These are phyloP conservation scores for Lophiotrema nucula DNA, from an alignment of 495 filamentous ascomycete genomes.

Conservation along the genomic window DNA sequence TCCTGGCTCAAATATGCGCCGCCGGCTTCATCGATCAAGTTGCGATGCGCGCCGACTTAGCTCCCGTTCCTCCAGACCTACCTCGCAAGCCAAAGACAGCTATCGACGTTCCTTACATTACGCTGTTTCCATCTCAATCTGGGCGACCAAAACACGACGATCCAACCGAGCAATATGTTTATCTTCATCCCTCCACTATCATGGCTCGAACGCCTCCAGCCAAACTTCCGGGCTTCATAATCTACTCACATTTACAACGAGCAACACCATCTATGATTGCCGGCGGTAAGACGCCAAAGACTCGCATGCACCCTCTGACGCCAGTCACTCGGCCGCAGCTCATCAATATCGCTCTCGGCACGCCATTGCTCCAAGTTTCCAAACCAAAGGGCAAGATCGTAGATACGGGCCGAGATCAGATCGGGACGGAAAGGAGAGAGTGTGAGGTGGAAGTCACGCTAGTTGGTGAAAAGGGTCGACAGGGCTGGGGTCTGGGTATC, in stretches of 20 bases:
- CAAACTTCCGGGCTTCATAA: constrained; percentile 79
- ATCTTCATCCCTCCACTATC: constrained; percentile 79
- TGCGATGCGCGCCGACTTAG: constrained; percentile 86
- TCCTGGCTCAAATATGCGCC: constrained; percentile 85
- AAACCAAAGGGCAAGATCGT: constrained; percentile 86
- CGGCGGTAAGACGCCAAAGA: constrained; percentile 62
- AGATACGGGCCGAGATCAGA: constrained; percentile 45
- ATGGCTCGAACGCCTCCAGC: constrained; percentile 67
- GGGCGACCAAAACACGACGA: constrained; percentile 31
- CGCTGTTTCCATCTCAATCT: constrained; percentile 69
- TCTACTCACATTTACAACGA: constrained; percentile 82
- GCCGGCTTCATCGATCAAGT: constrained; percentile 95
- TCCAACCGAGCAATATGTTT: constrained; percentile 60
- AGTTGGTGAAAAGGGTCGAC: constrained; percentile 60
- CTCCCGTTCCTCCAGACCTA: constrained; percentile 69
- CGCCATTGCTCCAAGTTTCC: constrained; percentile 77
- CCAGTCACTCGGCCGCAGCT: constrained; percentile 72
- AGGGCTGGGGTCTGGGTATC: constrained; percentile 82
- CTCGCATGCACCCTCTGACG: constrained; percentile 85
- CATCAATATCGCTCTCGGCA: constrained; percentile 77
- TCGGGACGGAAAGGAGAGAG: constrained; percentile 58
- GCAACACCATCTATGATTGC: constrained; percentile 52
- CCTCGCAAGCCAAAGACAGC: constrained; percentile 71
- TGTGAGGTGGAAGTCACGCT: constrained; percentile 79
- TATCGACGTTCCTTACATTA: constrained; percentile 86